A percentile compares a stretch with the other conserved stretches of the same genome.
Conservation (phyloP, 306 rosid genomes). For the Trichosanthes truncata region DNA sequence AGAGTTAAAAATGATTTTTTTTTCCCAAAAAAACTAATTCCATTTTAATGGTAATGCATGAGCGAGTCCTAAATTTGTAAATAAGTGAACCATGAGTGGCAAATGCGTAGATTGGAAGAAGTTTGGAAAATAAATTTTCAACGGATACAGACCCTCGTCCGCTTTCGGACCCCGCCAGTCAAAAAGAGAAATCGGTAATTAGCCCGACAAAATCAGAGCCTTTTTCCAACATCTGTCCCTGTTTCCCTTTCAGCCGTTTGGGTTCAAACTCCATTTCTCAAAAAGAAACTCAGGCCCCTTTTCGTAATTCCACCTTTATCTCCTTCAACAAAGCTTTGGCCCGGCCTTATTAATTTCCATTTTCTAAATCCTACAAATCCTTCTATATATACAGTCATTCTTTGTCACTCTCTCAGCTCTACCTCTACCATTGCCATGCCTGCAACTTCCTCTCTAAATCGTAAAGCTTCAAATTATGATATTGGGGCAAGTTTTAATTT, state of each 20-base stretch:
- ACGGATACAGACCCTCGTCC: neutral
- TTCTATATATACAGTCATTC: conserved; percentile 1
- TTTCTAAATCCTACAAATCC: neutral
- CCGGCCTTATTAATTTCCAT: too few species aligned
- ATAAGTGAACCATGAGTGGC: neutral
- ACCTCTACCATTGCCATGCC: neutral
- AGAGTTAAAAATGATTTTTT: too few species aligned
- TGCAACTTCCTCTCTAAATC: neutral
- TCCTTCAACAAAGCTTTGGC: neutral
- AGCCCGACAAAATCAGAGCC: conserved; percentile 75
- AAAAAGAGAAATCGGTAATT: conserved; percentile 42
- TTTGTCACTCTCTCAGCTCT: neutral
- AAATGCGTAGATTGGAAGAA: neutral
- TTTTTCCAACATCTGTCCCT: conserved; percentile 70
- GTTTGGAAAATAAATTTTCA: neutral
- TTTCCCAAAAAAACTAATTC: too few species aligned
- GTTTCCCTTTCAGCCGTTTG: conserved; percentile 45
- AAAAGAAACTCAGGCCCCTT: conserved; percentile 45
- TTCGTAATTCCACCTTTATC: conserved; percentile 40
- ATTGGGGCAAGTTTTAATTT: conserved; percentile 24
- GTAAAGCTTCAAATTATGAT: conserved; percentile 21
- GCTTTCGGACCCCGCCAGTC: conserved; percentile 17
- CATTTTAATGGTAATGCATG: neutral
- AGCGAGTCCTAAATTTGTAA: neutral
- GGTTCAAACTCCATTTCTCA: conserved; percentile 41